phyloP scores from a whole-genome alignment of 179 eudicot genomes.

The Sideroxylon spinosum region DNA sequence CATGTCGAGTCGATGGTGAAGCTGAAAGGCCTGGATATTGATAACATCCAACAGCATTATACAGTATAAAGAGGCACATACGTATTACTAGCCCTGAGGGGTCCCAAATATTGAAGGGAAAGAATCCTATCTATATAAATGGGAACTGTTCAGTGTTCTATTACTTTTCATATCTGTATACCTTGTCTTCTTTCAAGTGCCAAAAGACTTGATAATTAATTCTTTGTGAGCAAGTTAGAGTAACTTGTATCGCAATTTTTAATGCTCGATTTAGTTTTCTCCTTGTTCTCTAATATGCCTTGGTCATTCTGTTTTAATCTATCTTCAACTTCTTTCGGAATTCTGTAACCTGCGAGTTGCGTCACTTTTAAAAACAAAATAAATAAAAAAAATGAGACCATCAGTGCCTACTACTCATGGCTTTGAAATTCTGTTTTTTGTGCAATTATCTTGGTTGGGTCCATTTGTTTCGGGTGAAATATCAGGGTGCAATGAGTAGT shows the following conservation, averaged over 20 bases:
- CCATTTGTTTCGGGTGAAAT: too few species aligned
- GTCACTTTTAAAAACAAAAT: background rate
- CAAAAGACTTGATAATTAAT: conserved; percentile 16
- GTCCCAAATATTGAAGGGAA: conserved; percentile 2
- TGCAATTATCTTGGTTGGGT: too few species aligned
- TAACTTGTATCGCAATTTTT: background rate
- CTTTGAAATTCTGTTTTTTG: too few species aligned
- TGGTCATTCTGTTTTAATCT: background rate
- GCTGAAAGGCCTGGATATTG: conserved; percentile 36
- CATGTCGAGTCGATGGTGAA: conserved; percentile 39
- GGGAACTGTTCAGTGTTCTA: too few species aligned
- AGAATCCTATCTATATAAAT: conserved; percentile 14
- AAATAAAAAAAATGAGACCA: too few species aligned
- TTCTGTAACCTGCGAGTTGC: background rate
- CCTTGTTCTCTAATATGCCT: background rate
- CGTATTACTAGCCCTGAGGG: background rate
- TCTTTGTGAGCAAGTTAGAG: background rate
- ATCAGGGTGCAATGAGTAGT: too few species aligned
- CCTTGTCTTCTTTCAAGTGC: conserved; percentile 7
- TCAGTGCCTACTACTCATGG: too few species aligned
- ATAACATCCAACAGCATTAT: conserved; percentile 34
- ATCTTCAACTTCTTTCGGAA: background rate
- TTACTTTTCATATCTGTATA: background rate
- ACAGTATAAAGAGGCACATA: conserved; percentile 28
- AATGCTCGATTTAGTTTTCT: too few species aligned